Conservation (phyloP, 2,329 filamentous ascomycete species). For the Anthostomella pinea region DNA sequence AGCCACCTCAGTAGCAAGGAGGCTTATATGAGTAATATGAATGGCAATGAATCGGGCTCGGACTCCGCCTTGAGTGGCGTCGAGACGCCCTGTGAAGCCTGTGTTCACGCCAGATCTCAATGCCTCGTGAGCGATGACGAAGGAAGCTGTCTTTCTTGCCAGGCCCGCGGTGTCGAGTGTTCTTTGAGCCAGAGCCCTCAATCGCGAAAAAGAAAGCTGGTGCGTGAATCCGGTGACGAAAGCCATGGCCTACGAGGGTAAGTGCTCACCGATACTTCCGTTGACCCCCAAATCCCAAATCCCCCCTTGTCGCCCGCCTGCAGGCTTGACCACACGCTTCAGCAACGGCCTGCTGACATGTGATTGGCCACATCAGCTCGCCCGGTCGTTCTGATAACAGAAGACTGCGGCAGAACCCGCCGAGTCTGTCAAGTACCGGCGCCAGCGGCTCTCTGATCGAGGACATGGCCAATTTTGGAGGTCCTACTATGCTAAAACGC, state of each 20-base stretch:
- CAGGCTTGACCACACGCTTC: constrained; percentile 22
- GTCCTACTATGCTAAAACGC: constrained; percentile 62
- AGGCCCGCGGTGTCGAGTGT: constrained; percentile 74
- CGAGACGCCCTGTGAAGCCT: constrained; percentile 66
- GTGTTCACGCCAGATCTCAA: constrained; percentile 68
- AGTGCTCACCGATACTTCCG: constrained; percentile 36
- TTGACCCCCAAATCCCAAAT: constrained; percentile 28
- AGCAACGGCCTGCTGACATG: constrained; percentile 40
- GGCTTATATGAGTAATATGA: constrained; percentile 48
- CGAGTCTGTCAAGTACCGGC: constrained; percentile 59
- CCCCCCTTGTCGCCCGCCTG: constrained; percentile 29
- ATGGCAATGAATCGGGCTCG: constrained; percentile 51
- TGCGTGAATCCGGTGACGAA: constrained; percentile 60
- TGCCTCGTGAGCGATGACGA: constrained; percentile 75
- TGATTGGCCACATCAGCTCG: constrained; percentile 52
- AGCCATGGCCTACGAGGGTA: constrained; percentile 68
- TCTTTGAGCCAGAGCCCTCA: constrained; percentile 75
- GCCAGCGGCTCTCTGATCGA: constrained; percentile 63
- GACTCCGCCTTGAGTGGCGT: constrained; percentile 40
- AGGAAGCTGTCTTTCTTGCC: constrained; percentile 71
- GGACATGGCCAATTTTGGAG: constrained; percentile 69
- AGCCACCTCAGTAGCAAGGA: constrained; percentile 44
- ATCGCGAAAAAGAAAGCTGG: constrained; percentile 76
- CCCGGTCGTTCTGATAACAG: constrained; percentile 55
- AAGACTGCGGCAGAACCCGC: constrained; percentile 51